Evolutionary conservation across 2,329 filamentous ascomycete genomes (phyloP).

Genomic region (Phyllosticta paracitricarpa): DNA sequence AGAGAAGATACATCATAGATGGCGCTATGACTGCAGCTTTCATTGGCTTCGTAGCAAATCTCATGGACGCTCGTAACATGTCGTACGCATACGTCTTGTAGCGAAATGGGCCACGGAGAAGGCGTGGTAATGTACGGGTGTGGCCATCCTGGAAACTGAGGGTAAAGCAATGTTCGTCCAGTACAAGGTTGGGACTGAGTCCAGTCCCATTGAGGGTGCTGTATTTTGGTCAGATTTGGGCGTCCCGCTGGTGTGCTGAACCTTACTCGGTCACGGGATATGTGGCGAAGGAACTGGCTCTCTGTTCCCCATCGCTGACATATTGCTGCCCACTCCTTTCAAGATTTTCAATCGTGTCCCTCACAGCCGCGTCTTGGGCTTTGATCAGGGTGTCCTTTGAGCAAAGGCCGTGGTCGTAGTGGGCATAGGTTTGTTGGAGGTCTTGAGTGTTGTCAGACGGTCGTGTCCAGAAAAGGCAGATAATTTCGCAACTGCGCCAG

Average conservation of each 20-base stretch:
- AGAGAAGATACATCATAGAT: slow-evolving; percentile 9
- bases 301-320: slow-evolving; percentile 6
- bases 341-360: slow-evolving; percentile 7
- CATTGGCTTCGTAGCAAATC: slow-evolving; percentile 1
- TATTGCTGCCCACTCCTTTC: slow-evolving; percentile 5
- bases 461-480: neutral
- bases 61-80: neutral
- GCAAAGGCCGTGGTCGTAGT: slow-evolving; percentile 5
- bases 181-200: slow-evolving; percentile 1
- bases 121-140: slow-evolving; percentile 5
- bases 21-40: slow-evolving; percentile 7
- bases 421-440: slow-evolving; percentile 8
- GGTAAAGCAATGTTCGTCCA: slow-evolving; percentile 8
- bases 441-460: slow-evolving; percentile 4
- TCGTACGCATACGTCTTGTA: slow-evolving; percentile 8
- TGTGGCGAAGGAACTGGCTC: slow-evolving; percentile 7
- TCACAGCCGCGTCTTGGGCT: neutral
- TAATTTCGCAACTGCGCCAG: neutral
- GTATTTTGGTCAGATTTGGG: neutral
- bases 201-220: slow-evolving; percentile 8
- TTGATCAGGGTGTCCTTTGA: slow-evolving; percentile 1
- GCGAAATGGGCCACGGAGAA: slow-evolving; percentile 6
- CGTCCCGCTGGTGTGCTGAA: neutral
- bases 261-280: slow-evolving; percentile 9
- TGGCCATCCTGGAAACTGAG: slow-evolving; percentile 9